Conservation (phyloP, 2,329 filamentous ascomycete genomes). For the Clarireedia sp. region DNA sequence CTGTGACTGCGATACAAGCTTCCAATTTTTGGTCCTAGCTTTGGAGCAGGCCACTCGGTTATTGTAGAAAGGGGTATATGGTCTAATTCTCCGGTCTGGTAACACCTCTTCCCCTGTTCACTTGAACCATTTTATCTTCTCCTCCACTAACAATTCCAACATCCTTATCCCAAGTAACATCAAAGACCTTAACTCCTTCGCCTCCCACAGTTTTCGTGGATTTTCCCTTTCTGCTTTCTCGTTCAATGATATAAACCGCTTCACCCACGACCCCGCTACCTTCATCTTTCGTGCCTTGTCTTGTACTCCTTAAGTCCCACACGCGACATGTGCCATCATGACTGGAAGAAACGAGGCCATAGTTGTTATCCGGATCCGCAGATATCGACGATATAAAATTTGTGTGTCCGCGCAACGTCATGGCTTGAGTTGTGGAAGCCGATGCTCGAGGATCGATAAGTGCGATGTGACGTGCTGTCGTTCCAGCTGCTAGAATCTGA, state of each 20-base stretch:
- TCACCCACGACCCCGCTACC: conserved; percentile 57
- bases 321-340: conserved; percentile 89
- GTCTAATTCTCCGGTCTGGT: conserved; percentile 19
- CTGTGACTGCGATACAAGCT: too few species aligned
- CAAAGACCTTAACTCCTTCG: conserved; percentile 84
- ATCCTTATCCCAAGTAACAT: conserved; percentile 74
- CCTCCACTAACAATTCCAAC: conserved; percentile 87
- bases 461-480: conserved; percentile 77
- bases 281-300: conserved; percentile 51
- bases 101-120: conserved; percentile 49
- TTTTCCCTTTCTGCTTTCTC: conserved; percentile 58
- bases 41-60: background rate
- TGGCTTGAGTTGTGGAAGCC: conserved; percentile 67
- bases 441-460: conserved; percentile 84
- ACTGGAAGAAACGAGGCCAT: conserved; percentile 80
- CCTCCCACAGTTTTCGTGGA: conserved; percentile 61
- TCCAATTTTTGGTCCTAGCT: too few species aligned
- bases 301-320: conserved; percentile 79
- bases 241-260: conserved; percentile 65
- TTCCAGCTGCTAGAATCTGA: conserved; percentile 61
- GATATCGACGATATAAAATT: conserved; percentile 56
- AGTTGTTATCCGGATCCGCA: conserved; percentile 53
- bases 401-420: conserved; percentile 85
- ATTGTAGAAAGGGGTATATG: conserved; percentile 7
- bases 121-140: conserved; percentile 90